phyloP scores from a whole-genome alignment of 768 basidiomycete species.

The Boletus tylopilopsis region DNA sequence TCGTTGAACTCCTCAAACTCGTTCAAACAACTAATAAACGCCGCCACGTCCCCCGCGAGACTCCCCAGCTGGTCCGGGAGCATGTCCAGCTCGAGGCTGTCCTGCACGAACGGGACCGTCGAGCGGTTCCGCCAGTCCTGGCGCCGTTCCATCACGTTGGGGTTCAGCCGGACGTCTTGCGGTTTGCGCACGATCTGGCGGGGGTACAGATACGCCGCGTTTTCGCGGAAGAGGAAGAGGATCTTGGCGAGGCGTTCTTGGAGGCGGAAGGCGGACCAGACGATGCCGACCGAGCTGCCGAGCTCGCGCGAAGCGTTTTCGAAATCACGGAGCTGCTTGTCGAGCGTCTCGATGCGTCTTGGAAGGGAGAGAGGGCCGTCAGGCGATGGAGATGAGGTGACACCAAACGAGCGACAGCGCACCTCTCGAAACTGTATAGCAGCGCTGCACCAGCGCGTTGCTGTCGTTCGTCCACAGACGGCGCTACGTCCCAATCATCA shows the following conservation, averaged over 20 bases:
- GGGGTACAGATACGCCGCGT: constrained; percentile 50
- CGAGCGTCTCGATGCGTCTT: constrained; percentile 45
- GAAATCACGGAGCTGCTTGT: constrained; percentile 54
- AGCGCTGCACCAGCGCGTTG: constrained; percentile 43
- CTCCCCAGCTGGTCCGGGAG: constrained; percentile 43
- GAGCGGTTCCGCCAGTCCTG: constrained; percentile 33
- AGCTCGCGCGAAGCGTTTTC: constrained; percentile 51
- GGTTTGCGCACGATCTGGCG: constrained; percentile 38
- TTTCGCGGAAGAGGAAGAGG: constrained; percentile 49
- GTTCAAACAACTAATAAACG: constrained; percentile 45
- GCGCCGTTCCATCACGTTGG: constrained; percentile 28
- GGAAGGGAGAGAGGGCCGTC: neutral
- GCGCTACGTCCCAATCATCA: constrained; percentile 21
- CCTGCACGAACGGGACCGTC: constrained; percentile 34
- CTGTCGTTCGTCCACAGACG: constrained; percentile 44
- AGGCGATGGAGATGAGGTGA: neutral
- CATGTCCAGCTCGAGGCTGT: constrained; percentile 42
- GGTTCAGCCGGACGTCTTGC: constrained; percentile 33
- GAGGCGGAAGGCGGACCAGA: constrained; percentile 47
- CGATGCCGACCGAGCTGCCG: constrained; percentile 52
- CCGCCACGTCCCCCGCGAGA: constrained; percentile 44
- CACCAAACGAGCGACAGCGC: too few relatives aligned
- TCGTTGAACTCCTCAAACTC: constrained; percentile 56
- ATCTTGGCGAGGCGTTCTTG: constrained; percentile 48
- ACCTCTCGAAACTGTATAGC: constrained; percentile 46